Evolutionary conservation across 2,329 filamentous ascomycete species (phyloP).

Genomic region (Fusarium tupiense): DNA sequence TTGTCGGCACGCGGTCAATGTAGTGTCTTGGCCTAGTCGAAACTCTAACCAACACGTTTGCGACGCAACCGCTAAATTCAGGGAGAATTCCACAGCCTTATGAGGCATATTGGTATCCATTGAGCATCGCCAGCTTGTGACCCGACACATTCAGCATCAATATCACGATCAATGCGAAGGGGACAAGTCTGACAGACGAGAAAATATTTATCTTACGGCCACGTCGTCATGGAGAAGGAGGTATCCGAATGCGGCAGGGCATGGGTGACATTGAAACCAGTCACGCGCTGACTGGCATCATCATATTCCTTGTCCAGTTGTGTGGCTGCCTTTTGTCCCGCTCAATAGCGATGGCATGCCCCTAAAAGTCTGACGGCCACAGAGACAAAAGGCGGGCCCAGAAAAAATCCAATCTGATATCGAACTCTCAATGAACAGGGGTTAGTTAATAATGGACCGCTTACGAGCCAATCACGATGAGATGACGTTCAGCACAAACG

Average conservation of each 20-base stretch:
- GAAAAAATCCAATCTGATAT: constrained; percentile 51
- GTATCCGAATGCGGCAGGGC: constrained; percentile 29
- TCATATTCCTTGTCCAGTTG: constrained; percentile 28
- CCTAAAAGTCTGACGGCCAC: constrained; percentile 35
- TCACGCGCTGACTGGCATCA: constrained; percentile 42
- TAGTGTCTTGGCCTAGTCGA: background rate
- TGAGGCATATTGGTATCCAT: constrained; percentile 19
- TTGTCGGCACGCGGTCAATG: background rate
- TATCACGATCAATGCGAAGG: background rate
- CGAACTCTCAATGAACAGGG: constrained; percentile 47
- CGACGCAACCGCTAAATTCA: background rate
- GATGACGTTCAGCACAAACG: constrained; percentile 48
- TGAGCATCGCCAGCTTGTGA: background rate
- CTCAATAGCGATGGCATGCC: constrained; percentile 23
- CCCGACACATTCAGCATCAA: background rate
- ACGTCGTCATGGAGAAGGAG: constrained; percentile 35
- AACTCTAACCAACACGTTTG: background rate
- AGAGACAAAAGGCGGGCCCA: constrained; percentile 30
- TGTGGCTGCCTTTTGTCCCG: constrained; percentile 37
- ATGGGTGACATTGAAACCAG: constrained; percentile 39
- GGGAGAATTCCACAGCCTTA: constrained; percentile 19
- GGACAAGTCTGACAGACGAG: background rate
- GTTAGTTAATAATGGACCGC: constrained; percentile 36
- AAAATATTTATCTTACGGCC: constrained; percentile 20
- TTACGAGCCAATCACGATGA: constrained; percentile 47